Conservation (phyloP, 208 protist genomes). For the Crithidia mellificae region DNA sequence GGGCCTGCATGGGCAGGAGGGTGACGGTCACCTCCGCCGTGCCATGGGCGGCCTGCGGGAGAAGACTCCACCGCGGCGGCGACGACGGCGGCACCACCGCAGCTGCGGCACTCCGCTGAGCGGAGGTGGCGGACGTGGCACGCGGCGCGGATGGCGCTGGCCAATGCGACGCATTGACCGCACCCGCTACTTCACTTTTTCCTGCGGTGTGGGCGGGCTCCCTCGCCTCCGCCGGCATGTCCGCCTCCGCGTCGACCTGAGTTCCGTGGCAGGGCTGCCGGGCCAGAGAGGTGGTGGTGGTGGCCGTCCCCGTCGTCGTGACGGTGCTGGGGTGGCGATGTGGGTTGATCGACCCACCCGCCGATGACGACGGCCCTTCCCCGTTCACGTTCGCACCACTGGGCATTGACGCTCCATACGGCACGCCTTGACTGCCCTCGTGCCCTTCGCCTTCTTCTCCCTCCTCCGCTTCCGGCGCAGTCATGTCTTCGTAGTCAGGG, state of each 20-base stretch:
- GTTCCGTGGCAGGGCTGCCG: constrained; percentile 40
- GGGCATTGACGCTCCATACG: too few species aligned
- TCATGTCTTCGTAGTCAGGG: constrained; percentile 20
- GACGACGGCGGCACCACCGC: not conserved
- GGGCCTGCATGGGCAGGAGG: constrained; percentile 35
- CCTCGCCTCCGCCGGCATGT: not conserved
- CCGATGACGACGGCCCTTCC: too few species aligned
- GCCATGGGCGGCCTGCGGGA: constrained; percentile 30
- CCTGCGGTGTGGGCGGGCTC: not conserved
- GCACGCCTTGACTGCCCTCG: too few species aligned
- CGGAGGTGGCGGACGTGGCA: too few species aligned
- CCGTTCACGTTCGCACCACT: not conserved
- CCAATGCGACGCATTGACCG: too few species aligned
- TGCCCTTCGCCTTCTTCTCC: not conserved
- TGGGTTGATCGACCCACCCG: too few species aligned
- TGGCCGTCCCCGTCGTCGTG: not conserved
- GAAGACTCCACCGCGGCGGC: constrained; percentile 15
- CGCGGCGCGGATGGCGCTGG: too few species aligned
- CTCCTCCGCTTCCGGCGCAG: not conserved
- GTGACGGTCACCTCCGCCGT: constrained; percentile 37
- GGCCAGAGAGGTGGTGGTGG: constrained; percentile 1
- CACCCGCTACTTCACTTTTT: not conserved
- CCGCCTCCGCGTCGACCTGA: constrained; percentile 34
- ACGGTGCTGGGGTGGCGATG: not conserved
- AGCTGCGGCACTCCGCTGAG: too few species aligned